Conservation (phyloP, 2,329 filamentous ascomycete species). For the Aspergillus fumigatus region DNA sequence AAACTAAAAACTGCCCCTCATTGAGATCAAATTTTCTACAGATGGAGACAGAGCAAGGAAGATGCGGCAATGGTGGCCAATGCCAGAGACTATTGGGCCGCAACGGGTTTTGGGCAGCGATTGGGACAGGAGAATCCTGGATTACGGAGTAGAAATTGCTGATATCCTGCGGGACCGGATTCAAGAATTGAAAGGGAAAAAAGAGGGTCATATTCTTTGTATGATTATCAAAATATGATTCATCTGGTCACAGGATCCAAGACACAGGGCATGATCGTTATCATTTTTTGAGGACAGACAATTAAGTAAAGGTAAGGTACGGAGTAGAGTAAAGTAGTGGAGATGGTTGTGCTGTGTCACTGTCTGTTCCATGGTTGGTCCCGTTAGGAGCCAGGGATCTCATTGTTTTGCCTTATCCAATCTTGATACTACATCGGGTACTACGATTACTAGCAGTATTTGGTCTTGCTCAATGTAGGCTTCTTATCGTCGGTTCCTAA, state of each 20-base stretch:
- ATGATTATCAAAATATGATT: not conserved
- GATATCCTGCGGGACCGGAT: not conserved
- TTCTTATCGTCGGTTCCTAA: too few relatives aligned
- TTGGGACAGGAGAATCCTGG: constrained; percentile 7
- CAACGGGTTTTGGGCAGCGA: constrained; percentile 15
- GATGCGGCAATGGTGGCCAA: constrained; percentile 7
- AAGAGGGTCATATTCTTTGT: not conserved
- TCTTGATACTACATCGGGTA: not conserved
- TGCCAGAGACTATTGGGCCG: constrained; percentile 13
- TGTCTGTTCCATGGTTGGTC: constrained; percentile 5
- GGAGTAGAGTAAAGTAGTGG: not conserved
- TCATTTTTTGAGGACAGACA: not conserved
- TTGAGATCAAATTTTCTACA: constrained; percentile 7
- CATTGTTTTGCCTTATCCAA: constrained; percentile 1
- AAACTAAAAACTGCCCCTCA: constrained; percentile 1
- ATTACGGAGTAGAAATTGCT: constrained; percentile 2
- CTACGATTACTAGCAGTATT: not conserved
- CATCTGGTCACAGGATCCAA: not conserved
- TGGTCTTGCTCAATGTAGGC: too few relatives aligned
- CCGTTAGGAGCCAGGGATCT: constrained; percentile 6
- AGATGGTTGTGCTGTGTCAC: not conserved
- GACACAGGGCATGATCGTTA: not conserved
- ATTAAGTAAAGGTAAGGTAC: not conserved
- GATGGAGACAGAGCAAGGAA: constrained; percentile 5
- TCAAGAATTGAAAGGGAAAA: not conserved